Conservation (phyloP, 1,284 basidiomycete species). For the Trichosporon asahii region DNA sequence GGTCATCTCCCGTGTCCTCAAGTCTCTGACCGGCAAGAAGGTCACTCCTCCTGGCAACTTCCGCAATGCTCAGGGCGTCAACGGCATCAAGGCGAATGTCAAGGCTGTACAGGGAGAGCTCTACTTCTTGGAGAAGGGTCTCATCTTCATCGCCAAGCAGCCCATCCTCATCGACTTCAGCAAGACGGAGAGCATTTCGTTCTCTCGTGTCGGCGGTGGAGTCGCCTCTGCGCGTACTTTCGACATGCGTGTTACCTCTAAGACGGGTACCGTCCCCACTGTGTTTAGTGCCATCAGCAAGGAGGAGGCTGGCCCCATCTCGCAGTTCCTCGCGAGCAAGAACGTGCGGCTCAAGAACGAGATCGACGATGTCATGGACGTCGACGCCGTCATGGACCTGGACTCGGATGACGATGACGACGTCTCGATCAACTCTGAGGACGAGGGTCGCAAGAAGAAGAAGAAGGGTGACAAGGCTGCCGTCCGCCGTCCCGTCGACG, state of each 20-base stretch:
- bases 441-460: slow-evolving; percentile 38
- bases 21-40: slow-evolving; percentile 84
- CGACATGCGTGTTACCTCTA: slow-evolving; percentile 85
- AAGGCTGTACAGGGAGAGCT: slow-evolving; percentile 97
- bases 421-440: slow-evolving; percentile 38
- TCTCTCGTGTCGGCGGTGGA: slow-evolving; percentile 88
- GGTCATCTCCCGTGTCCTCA: slow-evolving; percentile 92
- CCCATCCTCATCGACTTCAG: slow-evolving; percentile 87
- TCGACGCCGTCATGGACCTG: slow-evolving; percentile 71
- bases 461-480: slow-evolving; percentile 52
- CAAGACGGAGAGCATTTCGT: slow-evolving; percentile 86
- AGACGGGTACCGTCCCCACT: slow-evolving; percentile 69
- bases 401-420: slow-evolving; percentile 66
- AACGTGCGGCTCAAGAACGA: slow-evolving; percentile 94
- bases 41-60: slow-evolving; percentile 79
- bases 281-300: slow-evolving; percentile 92
- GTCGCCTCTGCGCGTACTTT: slow-evolving; percentile 88
- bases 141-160: slow-evolving; percentile 97
- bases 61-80: slow-evolving; percentile 62
- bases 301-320: slow-evolving; percentile 87
- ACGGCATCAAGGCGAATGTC: slow-evolving; percentile 85
- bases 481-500: slow-evolving; percentile 55
- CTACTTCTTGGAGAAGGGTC: slow-evolving; percentile 95
- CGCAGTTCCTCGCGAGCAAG: slow-evolving; percentile 80
- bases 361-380: slow-evolving; percentile 77